A percentile compares a stretch with the other conserved stretches of the same genome.
Evolutionary conservation across 2,329 filamentous ascomycete genomes (phyloP).

Genomic region (Fusarium penzigii): DNA sequence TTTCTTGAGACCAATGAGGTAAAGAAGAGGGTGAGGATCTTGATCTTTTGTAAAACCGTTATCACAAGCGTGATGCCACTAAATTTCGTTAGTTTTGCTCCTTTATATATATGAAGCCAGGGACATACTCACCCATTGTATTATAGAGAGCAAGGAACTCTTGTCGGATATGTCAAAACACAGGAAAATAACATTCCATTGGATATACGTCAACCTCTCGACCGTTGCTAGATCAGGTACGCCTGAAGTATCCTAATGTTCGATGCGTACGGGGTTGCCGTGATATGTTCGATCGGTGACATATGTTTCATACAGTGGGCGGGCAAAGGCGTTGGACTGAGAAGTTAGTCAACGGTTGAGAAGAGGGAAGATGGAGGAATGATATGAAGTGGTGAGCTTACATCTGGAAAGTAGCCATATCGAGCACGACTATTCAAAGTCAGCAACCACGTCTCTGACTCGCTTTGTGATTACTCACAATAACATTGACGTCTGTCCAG

Average conservation of each 20-base stretch:
- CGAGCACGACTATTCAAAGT: conserved; percentile 34
- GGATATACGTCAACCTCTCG: conserved; percentile 35
- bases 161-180: conserved; percentile 42
- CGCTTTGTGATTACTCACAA: conserved; percentile 30
- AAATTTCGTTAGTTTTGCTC: not conserved
- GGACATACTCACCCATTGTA: conserved; percentile 35
- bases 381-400: conserved; percentile 16
- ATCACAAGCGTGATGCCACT: conserved; percentile 34
- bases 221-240: conserved; percentile 39
- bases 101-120: rapidly evolving
- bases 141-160: conserved; percentile 34
- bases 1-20: conserved; percentile 39
- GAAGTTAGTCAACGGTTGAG: conserved; percentile 2
- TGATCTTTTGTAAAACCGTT: conserved; percentile 28
- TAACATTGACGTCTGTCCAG: conserved; percentile 41
- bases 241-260: conserved; percentile 44
- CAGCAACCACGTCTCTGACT: not conserved
- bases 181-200: conserved; percentile 40
- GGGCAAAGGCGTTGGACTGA: conserved; percentile 34
- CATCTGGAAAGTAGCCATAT: conserved; percentile 41
- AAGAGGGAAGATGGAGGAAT: not conserved
- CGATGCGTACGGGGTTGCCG: conserved; percentile 30
- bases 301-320: conserved; percentile 40
- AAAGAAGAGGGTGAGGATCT: conserved; percentile 25
- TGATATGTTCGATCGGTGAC: conserved; percentile 28